Evolutionary conservation across 1,284 basidiomycete species (phyloP), one percentile per base, ranked within the genome.

Genomic region (Trichosporon coremiiforme): DNA sequence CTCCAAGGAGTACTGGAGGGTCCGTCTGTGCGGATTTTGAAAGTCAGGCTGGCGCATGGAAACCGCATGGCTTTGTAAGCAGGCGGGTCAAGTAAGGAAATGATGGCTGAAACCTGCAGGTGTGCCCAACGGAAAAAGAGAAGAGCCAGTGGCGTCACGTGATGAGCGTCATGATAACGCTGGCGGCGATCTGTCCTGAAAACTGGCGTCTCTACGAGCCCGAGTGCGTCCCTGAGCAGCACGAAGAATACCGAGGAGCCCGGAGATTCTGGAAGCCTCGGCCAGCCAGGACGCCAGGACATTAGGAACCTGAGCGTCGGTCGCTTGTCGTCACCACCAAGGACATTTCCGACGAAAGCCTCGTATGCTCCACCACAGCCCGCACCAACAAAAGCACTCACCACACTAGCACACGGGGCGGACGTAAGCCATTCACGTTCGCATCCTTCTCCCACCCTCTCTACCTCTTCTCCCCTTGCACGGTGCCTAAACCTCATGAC

Each of bases 261-360:
- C 57, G 57, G 57, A 60, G 57, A 60, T 60, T 60, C 57, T 60
- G 57, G 57, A 60, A 60, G n/a, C 29, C 57, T 60, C 57, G 57
- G 57, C 57, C 25, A 31, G 33, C 33, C 33, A 33, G 8, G 55
- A 6, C 45, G n/a, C n/a, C n/a, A 17, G 45, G 45, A 47, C 47
- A 53, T 53, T 22, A 53, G 20, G 20, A 53, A 20, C 36, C 36
- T 38, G 36, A 38, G 36, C 36, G 6, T 7, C 10, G 8, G 6
- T 17, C 29, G 31, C 57, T 31, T 60, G 57, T 33, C 31, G 57
- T 60, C 57, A 33, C 57, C 29, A 33, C 47, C 47, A 22, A 22
- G 4, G 9, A 33, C 33, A 33, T 33, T 53, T 53, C 17, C 20
- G 2, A 2, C 2, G 20, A 53, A 53, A 53, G 47, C 47, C 47